A percentile compares a stretch with the other conserved stretches of the same genome.
These are phyloP conservation scores for Plasmopara halstedii DNA, from an alignment of 352 stramenopile species.

Conservation along the genomic window DNA sequence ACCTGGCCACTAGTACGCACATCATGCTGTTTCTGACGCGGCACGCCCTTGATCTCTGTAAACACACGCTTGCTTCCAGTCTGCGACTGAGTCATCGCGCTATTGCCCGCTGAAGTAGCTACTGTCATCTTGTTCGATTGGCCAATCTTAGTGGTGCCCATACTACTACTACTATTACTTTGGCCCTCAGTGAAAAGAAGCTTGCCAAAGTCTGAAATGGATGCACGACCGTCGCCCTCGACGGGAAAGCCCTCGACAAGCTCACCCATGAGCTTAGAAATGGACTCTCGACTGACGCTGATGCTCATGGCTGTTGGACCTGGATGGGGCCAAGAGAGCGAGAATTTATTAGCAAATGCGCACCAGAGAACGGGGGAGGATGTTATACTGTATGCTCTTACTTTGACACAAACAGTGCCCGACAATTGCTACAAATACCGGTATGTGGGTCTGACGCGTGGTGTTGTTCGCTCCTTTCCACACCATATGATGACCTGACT, in stretches of 20 bases:
- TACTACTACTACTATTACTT: slow-evolving; percentile 9
- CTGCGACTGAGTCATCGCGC: slow-evolving; percentile 2
- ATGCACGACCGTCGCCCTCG: slow-evolving; percentile 60
- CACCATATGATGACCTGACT: background rate
- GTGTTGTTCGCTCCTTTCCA: slow-evolving; percentile 3
- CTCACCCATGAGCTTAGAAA: slow-evolving; percentile 81
- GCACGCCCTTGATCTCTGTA: slow-evolving; percentile 80
- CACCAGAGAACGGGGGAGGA: slow-evolving; percentile 8
- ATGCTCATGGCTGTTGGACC: slow-evolving; percentile 45
- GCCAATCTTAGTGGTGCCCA: slow-evolving; percentile 1
- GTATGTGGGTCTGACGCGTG: background rate
- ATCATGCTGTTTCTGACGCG: slow-evolving; percentile 75
- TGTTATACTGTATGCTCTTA: slow-evolving; percentile 7
- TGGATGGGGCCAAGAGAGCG: background rate
- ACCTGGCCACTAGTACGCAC: slow-evolving; percentile 16
- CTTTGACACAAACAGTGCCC: slow-evolving; percentile 6
- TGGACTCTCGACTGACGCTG: slow-evolving; percentile 75
- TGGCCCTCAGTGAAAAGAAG: slow-evolving; percentile 77
- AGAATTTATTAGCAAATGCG: slow-evolving; percentile 7
- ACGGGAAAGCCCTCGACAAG: slow-evolving; percentile 77
- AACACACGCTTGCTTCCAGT: slow-evolving; percentile 66
- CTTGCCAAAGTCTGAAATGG: slow-evolving; percentile 85
- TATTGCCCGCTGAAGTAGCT: background rate
- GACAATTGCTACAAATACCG: slow-evolving; percentile 11
- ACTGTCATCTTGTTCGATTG: background rate